Evolutionary conservation across 257 asterid genomes (phyloP), one percentile per base, ranked within the genome.

Genomic region (Nicotiana tomentosiformis): DNA sequence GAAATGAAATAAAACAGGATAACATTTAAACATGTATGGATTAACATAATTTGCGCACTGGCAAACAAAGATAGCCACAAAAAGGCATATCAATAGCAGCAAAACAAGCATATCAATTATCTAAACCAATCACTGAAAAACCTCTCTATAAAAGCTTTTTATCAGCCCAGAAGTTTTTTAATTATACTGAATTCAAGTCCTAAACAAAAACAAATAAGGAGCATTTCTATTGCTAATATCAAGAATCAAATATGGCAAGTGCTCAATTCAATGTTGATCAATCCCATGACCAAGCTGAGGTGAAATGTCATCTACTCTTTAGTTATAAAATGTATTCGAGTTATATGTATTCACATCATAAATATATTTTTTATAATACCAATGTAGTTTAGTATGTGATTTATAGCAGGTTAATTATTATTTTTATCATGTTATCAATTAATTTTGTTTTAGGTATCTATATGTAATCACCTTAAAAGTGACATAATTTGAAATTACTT

Each of bases 211-310:
- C 8, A 20, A 6, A 0, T 3, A 46, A 74, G 20, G 8, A 74
- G 43, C 51, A 39, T 37, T 39, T 37, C 7, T 66, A 62, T 62
- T 43, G 9, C 51, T 61, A 49, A 23, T 23, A 74, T 26, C 43
- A 62, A 43, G 46, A 62, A 81, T 66, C 35, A 20, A 88, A 65
- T 58, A 90, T 91, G 93, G 85, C 94, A 83, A 88, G 89, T 77
- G 37, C 58, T 18, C 89, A 87, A 58, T 82, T 81, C 83, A 90
- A 77, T 11, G 89, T 88, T 4, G 92, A 90, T 78, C 90, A 87
- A 57, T 56, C 77, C 35, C 87, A 37, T n/a, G 84, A 87, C 30
- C 20, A 81, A 81, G 14, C 56, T 81, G 66, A 66, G 78, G 78
- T 81, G 23, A 53, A 81, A 65, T 29, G 46, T 46, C 4, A 29